Percentiles rank a stretch among this genome's conserved stretches.
phyloP scores from a whole-genome alignment of 2,329 filamentous ascomycete genomes.

The Emydomyces testavorans region DNA sequence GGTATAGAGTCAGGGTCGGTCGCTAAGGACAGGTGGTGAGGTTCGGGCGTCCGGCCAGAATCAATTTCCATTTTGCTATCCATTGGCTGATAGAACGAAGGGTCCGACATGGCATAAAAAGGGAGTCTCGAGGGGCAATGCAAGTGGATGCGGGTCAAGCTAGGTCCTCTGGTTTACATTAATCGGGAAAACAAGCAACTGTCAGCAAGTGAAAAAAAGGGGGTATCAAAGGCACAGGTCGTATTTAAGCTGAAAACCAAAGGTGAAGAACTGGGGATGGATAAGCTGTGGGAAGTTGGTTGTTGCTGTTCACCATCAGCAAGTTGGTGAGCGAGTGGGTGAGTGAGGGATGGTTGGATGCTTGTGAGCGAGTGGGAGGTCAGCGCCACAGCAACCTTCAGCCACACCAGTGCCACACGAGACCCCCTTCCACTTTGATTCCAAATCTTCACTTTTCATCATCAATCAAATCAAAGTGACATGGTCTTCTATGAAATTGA shows the following conservation, averaged over 20 bases:
- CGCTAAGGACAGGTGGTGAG: constrained; percentile 61
- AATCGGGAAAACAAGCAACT: background rate
- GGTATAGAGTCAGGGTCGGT: constrained; percentile 81
- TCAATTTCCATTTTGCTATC: constrained; percentile 97
- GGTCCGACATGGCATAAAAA: constrained; percentile 11
- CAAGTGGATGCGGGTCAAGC: constrained; percentile 16
- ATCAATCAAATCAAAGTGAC: background rate
- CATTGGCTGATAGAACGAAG: constrained; percentile 42
- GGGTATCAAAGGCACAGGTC: constrained; percentile 9
- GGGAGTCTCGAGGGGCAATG: background rate
- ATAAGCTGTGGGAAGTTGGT: no score
- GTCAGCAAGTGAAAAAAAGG: constrained; percentile 6
- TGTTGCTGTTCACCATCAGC: no score
- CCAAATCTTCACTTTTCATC: background rate
- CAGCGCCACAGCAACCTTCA: background rate
- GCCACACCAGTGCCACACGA: background rate
- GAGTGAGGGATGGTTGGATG: no score
- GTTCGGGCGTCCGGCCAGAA: constrained; percentile 71
- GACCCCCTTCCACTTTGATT: background rate
- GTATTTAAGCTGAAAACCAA: background rate
- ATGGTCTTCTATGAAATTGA: no score
- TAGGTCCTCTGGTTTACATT: background rate
- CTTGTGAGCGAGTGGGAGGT: constrained; percentile 4
- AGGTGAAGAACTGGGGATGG: background rate
- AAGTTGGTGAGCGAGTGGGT: background rate